These are phyloP conservation scores for Acer negundo DNA, from an alignment of 345 rosid species.

Conservation along the genomic window DNA sequence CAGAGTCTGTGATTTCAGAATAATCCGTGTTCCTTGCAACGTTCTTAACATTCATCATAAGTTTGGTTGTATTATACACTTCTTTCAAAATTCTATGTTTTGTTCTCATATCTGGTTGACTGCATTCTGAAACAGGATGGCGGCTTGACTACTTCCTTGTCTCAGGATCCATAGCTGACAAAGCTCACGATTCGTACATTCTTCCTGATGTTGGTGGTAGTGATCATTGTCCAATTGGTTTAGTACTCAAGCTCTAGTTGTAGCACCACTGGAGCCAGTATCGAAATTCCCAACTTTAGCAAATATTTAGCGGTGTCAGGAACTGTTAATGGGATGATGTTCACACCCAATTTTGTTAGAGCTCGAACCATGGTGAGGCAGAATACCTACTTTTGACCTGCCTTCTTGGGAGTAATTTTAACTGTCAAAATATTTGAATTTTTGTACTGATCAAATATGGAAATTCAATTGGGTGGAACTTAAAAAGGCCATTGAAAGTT, in stretches of 20 bases:
- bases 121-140: constrained; percentile 68
- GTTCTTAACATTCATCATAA: not conserved
- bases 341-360: not conserved
- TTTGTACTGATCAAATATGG: not conserved
- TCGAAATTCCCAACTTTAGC: no score
- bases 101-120: not conserved
- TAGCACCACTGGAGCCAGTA: not conserved
- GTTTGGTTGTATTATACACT: not conserved
- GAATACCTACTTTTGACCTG: not conserved
- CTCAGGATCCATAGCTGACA: constrained; percentile 72
- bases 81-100: not conserved
- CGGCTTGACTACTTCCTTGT: constrained; percentile 95
- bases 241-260: constrained; percentile 61
- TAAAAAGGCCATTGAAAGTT: not conserved
- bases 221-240: constrained; percentile 93
- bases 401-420: not conserved
- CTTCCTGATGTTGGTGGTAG: constrained; percentile 85
- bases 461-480: not conserved
- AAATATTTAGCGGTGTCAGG: not conserved
- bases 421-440: not conserved
- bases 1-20: not conserved
- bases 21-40: not conserved
- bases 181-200: constrained; percentile 84
- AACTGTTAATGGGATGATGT: not conserved
- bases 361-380: not conserved